These are phyloP conservation scores for Boletellus emodensis DNA, from an alignment of 768 basidiomycete genomes.

Conservation along the genomic window DNA sequence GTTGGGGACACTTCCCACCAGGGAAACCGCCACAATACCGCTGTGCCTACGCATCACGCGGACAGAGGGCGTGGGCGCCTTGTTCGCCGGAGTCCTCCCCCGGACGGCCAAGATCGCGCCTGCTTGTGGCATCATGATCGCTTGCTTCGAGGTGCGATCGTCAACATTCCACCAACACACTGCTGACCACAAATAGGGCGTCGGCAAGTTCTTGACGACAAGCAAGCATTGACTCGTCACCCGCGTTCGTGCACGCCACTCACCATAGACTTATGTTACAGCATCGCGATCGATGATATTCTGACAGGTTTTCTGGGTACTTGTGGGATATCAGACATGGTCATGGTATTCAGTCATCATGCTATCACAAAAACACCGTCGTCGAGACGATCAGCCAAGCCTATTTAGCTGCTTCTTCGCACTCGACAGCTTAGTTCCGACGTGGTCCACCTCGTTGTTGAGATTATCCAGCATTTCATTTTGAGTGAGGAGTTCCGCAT, in stretches of 20 bases:
- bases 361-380: not conserved
- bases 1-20: conserved; percentile 42
- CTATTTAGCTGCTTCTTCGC: conserved; percentile 82
- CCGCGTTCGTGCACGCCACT: conserved; percentile 11
- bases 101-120: conserved; percentile 95
- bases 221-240: conserved; percentile 25
- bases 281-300: conserved; percentile 14
- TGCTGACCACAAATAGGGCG: conserved; percentile 41
- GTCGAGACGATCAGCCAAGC: conserved; percentile 46
- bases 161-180: conserved; percentile 4
- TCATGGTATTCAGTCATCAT: conserved; percentile 18
- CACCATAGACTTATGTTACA: conserved; percentile 30
- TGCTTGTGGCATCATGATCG: conserved; percentile 98
- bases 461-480: conserved; percentile 85
- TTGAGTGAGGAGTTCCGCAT: conserved; percentile 75
- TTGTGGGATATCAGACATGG: conserved; percentile 1
- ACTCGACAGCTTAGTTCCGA: conserved; percentile 71
- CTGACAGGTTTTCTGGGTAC: conserved; percentile 3
- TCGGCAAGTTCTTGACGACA: conserved; percentile 48
- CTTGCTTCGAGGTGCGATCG: conserved; percentile 78
- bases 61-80: conserved; percentile 71
- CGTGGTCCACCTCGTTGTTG: conserved; percentile 68
- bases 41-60: conserved; percentile 66
- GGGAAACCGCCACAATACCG: conserved; percentile 50
- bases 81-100: conserved; percentile 83